These are phyloP conservation scores for Mycosarcoma maydis DNA, from an alignment of 1,284 basidiomycete genomes.

Conservation along the genomic window DNA sequence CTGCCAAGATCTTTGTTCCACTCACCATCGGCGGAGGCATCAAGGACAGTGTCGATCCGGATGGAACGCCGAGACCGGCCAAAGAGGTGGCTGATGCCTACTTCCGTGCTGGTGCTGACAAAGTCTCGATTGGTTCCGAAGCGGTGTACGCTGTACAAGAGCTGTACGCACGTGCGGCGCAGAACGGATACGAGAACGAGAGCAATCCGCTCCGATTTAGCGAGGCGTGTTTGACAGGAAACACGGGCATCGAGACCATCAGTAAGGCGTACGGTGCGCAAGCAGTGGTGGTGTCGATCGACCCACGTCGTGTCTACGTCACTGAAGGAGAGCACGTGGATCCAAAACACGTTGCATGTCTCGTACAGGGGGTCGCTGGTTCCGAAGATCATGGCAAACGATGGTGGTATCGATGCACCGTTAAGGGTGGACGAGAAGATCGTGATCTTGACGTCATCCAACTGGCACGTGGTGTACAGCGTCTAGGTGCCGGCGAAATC, in stretches of 20 bases:
- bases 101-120: conserved; percentile 97
- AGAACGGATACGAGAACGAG: conserved; percentile 73
- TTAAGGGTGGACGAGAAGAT: conserved; percentile 87
- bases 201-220: conserved; percentile 49
- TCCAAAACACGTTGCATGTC: conserved; percentile 68
- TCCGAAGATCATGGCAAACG: conserved; percentile 74
- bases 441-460: conserved; percentile 92
- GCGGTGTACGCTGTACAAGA: conserved; percentile 93
- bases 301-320: conserved; percentile 89
- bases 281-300: conserved; percentile 96
- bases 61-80: conserved; percentile 85
- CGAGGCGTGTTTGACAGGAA: conserved; percentile 60
- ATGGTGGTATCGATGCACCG: conserved; percentile 99
- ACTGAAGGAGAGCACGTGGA: conserved; percentile 70
- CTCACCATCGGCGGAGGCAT: conserved; percentile 98
- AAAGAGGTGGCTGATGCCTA: conserved; percentile 95
- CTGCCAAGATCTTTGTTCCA: conserved; percentile 93
- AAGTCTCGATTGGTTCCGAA: conserved; percentile 92
- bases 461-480: conserved; percentile 86
- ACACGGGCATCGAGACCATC: conserved; percentile 91
- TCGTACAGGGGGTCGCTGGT: conserved; percentile 67
- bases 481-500: conserved; percentile 92
- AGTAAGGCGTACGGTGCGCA: conserved; percentile 90
- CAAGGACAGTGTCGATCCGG: conserved; percentile 93
- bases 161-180: conserved; percentile 74